These are phyloP conservation scores for Colletotrichum neosansevieriae DNA, from an alignment of 2,329 filamentous ascomycete species.

Conservation along the genomic window DNA sequence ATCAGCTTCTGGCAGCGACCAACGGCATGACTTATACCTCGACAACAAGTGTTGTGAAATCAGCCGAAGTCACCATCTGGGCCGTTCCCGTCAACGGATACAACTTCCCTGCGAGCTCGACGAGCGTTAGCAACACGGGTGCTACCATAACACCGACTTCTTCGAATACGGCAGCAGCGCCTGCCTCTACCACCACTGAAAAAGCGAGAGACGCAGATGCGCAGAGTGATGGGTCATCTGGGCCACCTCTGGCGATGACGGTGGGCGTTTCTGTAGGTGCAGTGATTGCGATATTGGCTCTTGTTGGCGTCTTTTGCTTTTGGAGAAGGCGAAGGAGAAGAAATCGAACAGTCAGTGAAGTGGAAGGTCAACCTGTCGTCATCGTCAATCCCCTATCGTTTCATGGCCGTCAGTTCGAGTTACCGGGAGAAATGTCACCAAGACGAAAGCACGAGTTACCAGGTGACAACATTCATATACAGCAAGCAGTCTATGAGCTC, in stretches of 20 bases:
- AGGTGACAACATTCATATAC: neutral
- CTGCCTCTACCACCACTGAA: neutral
- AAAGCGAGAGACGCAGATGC: neutral
- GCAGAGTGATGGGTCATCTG: neutral
- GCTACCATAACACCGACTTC: neutral
- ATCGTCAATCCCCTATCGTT: neutral
- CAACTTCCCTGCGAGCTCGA: neutral
- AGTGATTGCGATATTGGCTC: neutral
- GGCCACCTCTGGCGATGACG: neutral
- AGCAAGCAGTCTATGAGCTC: neutral
- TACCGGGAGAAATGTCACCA: neutral
- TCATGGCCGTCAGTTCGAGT: neutral
- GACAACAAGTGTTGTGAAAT: neutral
- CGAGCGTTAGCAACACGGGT: conserved; percentile 1
- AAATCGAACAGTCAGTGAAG: neutral
- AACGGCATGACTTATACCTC: neutral
- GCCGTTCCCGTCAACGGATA: conserved; percentile 1
- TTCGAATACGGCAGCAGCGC: neutral
- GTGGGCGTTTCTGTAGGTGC: neutral
- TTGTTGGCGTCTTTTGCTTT: neutral
- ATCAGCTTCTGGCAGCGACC: neutral
- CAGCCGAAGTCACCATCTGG: conserved; percentile 2
- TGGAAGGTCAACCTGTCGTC: neutral
- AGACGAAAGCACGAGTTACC: neutral
- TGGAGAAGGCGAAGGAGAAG: conserved; percentile 1